Evolutionary conservation across 139 green algal genomes (phyloP), one percentile per base, ranked within the genome.

Genomic region (Chlorella sp.): DNA sequence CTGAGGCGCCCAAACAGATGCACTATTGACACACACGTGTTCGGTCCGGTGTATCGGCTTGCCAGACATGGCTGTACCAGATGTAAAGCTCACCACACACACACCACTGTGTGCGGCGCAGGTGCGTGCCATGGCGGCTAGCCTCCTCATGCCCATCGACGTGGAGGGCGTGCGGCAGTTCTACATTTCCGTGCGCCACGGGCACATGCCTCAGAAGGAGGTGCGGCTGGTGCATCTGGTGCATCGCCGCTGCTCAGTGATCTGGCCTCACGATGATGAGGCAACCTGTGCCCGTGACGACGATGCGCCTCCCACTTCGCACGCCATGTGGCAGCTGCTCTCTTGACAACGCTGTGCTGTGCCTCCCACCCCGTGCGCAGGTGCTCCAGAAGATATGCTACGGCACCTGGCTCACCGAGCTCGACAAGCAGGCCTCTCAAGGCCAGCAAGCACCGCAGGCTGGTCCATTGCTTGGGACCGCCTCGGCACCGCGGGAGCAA

Each of bases 101-200:
- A 55, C 17, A 17, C 42, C 10, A 24, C 42, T 55, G 42, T 17
- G 10, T 55, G 42, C 42, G 10, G 42, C 17, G 42, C 63, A 71
- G 35, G 76, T 82, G 66, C 62, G 61, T 2, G 26, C 22, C 0
- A 35, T 75, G 59, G 49, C 49, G 5, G 23, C 22, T 30, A 27
- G 71, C 33, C 22, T 66, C 23, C 51, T 85, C 23, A 78, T 80
- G 29, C 72, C 79, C 3, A 22, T 72, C 17, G 70, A 49, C 23
- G 78, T 90, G 14, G 31, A 62, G 31, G 86, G 76, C 14, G 87
- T 92, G 74, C 61, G 88, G 22, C 83, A 93, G 65, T 93, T 91
- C 82, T 87, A 88, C 72, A 74, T 93, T 26, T 88, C 77, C 2
- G 42, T 86, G 20, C 69, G 70, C 26, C 76, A 88, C 61, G 83